A percentile compares a stretch with the other conserved stretches of the same genome.
phyloP scores from a whole-genome alignment of 2,329 filamentous ascomycete species.

The Leptographium lundbergii region DNA sequence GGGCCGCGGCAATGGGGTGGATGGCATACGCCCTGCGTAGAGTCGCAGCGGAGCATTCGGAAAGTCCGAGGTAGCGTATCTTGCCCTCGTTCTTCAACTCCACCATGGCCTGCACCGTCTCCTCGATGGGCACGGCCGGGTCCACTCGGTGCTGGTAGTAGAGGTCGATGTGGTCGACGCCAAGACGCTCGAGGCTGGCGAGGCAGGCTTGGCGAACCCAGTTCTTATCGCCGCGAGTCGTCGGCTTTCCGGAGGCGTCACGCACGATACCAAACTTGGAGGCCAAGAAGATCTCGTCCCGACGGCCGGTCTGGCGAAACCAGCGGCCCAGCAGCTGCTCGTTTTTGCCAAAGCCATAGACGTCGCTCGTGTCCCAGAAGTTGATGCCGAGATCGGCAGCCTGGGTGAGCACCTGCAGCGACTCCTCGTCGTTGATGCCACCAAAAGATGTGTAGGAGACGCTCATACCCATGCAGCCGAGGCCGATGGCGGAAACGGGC shows the following conservation, averaged over 20 bases:
- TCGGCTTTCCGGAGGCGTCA: background rate
- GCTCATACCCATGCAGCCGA: slow-evolving; percentile 33
- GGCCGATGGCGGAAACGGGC: slow-evolving; percentile 29
- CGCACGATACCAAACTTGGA: slow-evolving; percentile 19
- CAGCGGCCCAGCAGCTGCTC: slow-evolving; percentile 30
- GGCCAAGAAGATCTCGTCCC: slow-evolving; percentile 29
- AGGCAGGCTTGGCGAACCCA: slow-evolving; percentile 23
- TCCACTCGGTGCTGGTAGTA: slow-evolving; percentile 38
- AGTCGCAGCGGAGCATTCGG: slow-evolving; percentile 27
- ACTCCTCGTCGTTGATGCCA: slow-evolving; percentile 25
- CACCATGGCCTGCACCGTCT: slow-evolving; percentile 33
- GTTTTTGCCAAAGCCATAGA: slow-evolving; percentile 16
- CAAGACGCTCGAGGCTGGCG: slow-evolving; percentile 30
- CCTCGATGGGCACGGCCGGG: slow-evolving; percentile 28
- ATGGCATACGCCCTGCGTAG: slow-evolving; percentile 35
- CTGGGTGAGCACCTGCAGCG: slow-evolving; percentile 28
- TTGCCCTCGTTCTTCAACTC: slow-evolving; percentile 25
- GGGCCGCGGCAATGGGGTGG: slow-evolving; percentile 31
- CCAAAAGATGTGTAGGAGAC: slow-evolving; percentile 19
- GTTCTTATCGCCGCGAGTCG: slow-evolving; percentile 20
- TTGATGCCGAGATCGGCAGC: slow-evolving; percentile 27
- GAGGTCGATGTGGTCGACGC: slow-evolving; percentile 36
- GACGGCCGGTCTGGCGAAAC: slow-evolving; percentile 27
- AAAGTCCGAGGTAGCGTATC: slow-evolving; percentile 33
- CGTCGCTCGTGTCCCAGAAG: slow-evolving; percentile 33